A percentile compares a stretch with the other conserved stretches of the same genome.
Conservation (phyloP, 345 rosid genomes). For the Psidium friedrichsthalianum region DNA sequence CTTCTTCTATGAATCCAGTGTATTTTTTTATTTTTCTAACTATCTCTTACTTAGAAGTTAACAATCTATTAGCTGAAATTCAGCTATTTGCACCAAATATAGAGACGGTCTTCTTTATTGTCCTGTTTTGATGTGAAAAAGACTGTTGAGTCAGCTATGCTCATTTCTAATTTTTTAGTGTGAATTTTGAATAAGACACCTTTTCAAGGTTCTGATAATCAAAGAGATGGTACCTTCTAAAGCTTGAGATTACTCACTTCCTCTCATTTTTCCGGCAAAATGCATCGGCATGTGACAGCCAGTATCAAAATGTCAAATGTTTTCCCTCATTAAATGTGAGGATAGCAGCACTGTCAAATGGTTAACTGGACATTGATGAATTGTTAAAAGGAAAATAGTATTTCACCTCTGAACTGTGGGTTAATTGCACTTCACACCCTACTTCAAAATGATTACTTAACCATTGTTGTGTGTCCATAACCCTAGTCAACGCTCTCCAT, state of each 20-base stretch:
- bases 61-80: not conserved
- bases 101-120: not conserved
- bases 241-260: not conserved
- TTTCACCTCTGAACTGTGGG: not conserved
- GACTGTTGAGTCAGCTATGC: not conserved
- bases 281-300: not conserved
- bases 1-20: slow-evolving; percentile 7
- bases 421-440: not conserved
- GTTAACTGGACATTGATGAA: not conserved
- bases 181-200: not conserved
- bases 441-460: not conserved
- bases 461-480: not conserved
- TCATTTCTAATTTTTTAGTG: not conserved
- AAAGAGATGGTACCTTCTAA: not conserved
- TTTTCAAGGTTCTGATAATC: not conserved
- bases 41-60: not conserved
- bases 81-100: not conserved
- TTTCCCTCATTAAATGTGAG: not conserved
- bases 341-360: not conserved
- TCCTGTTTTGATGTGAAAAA: not conserved
- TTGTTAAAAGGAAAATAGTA: not conserved
- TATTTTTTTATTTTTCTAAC: too few relatives aligned
- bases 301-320: not conserved
- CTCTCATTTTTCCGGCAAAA: not conserved
- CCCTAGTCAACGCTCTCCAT: not conserved